phyloP scores from a whole-genome alignment of 164 flowering plant genomes.

The Hamamelis virginiana region DNA sequence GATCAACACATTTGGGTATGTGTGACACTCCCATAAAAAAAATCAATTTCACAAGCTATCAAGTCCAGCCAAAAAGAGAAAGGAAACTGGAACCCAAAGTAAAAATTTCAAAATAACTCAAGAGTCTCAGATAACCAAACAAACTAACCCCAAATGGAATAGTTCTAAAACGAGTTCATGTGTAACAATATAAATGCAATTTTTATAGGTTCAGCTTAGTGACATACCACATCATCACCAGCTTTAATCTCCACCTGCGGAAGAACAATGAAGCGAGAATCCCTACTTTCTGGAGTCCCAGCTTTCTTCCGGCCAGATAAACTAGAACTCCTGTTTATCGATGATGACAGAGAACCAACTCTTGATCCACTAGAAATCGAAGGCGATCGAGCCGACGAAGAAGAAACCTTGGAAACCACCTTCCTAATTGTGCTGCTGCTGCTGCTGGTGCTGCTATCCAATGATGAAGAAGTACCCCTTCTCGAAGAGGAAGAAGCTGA shows the following conservation, averaged over 20 bases:
- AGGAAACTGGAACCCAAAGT: too few species aligned
- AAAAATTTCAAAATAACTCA: too few species aligned
- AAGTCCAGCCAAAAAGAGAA: not conserved
- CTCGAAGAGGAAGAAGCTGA: slow-evolving; percentile 55
- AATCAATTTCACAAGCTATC: not conserved
- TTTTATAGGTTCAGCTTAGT: too few species aligned
- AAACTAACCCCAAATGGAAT: not conserved
- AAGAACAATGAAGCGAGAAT: slow-evolving; percentile 81
- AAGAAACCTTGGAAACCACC: slow-evolving; percentile 49
- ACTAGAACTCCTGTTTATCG: slow-evolving; percentile 57
- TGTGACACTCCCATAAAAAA: not conserved
- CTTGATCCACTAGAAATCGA: slow-evolving; percentile 57
- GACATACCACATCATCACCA: slow-evolving; percentile 87
- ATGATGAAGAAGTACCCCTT: slow-evolving; percentile 48
- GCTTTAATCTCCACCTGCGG: slow-evolving; percentile 94
- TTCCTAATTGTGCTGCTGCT: slow-evolving; percentile 51
- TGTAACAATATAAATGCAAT: not conserved
- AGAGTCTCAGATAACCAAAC: not conserved
- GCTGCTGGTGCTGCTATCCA: slow-evolving; percentile 59
- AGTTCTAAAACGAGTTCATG: not conserved
- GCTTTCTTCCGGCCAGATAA: slow-evolving; percentile 59
- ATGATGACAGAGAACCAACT: slow-evolving; percentile 52
- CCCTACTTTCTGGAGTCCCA: slow-evolving; percentile 69
- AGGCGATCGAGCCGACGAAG: slow-evolving; percentile 57
- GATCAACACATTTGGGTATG: not conserved